Percentiles rank a stretch among this genome's conserved stretches.
phyloP scores from a whole-genome alignment of 345 rosid genomes.

The Combretum micranthum region DNA sequence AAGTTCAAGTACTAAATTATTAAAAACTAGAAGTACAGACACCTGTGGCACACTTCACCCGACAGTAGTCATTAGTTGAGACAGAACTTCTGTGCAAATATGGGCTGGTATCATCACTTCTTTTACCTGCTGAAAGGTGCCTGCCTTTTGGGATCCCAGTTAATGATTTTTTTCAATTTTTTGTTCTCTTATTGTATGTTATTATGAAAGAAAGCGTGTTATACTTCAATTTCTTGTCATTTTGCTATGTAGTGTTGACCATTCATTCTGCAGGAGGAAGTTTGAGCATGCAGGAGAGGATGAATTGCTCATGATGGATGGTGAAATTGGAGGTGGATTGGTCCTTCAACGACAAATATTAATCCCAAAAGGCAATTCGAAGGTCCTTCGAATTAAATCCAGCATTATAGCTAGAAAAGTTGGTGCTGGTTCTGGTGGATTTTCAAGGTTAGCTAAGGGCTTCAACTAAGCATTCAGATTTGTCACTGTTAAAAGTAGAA shows the following conservation, averaged over 20 bases:
- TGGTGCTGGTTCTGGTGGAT: conserved; percentile 96
- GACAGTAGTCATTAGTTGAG: too few species aligned
- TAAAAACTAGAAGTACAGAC: too few species aligned
- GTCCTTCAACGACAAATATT: conserved; percentile 46
- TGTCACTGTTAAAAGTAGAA: too few species aligned
- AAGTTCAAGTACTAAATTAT: too few species aligned
- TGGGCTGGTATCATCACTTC: too few species aligned
- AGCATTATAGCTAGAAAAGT: conserved; percentile 59
- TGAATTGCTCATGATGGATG: conserved; percentile 60
- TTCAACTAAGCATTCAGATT: too few species aligned
- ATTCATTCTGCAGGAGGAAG: conserved; percentile 43
- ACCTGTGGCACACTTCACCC: too few species aligned
- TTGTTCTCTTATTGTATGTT: too few species aligned
- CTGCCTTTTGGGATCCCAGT: too few species aligned
- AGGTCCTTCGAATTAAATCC: conserved; percentile 50
- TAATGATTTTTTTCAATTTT: too few species aligned
- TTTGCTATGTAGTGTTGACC: neutral
- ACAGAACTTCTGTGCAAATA: too few species aligned
- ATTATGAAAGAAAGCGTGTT: neutral
- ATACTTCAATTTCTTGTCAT: neutral
- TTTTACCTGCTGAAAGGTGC: too few species aligned
- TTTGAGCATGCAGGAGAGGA: conserved; percentile 75
- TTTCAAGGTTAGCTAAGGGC: conserved; percentile 52
- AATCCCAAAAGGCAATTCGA: conserved; percentile 39
- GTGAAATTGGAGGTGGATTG: conserved; percentile 80